Evolutionary conservation across 805 yeast genomes (phyloP).

Genomic region (Ogataea salicorniae): DNA sequence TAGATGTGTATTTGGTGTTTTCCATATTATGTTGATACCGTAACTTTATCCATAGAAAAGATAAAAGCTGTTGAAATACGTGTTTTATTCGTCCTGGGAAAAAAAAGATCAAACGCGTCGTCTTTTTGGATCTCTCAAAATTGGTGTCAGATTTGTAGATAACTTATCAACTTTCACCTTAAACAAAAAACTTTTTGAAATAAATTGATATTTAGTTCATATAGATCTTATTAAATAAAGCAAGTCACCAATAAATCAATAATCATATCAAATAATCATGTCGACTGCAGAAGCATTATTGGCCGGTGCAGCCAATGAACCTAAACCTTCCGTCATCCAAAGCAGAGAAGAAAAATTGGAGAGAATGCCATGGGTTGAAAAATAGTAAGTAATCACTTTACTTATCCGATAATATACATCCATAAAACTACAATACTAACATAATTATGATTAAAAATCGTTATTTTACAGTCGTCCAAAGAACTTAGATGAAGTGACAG

Average conservation of each 20-base stretch:
- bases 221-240: no score
- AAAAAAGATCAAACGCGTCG: no score
- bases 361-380: conserved; percentile 88
- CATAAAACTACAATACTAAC: background rate
- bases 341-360: conserved; percentile 34
- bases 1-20: no score
- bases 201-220: no score
- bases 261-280: conserved; percentile 5
- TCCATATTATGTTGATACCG: no score
- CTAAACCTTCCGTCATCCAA: conserved; percentile 15
- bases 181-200: no score
- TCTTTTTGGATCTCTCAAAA: no score
- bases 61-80: no score
- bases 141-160: no score
- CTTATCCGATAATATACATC: background rate
- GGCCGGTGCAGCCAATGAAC: conserved; percentile 7
- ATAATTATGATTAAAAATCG: background rate
- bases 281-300: conserved; percentile 17
- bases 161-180: no score
- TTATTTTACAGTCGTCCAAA: conserved; percentile 61
- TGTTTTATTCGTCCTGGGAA: no score
- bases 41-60: no score
- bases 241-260: background rate
- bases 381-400: conserved; percentile 43
- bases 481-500: conserved; percentile 77